A percentile compares a stretch with the other conserved stretches of the same genome.
These are phyloP conservation scores for Sclerotiophoma versabilis DNA, from an alignment of 2,329 filamentous ascomycete species.

Conservation along the genomic window DNA sequence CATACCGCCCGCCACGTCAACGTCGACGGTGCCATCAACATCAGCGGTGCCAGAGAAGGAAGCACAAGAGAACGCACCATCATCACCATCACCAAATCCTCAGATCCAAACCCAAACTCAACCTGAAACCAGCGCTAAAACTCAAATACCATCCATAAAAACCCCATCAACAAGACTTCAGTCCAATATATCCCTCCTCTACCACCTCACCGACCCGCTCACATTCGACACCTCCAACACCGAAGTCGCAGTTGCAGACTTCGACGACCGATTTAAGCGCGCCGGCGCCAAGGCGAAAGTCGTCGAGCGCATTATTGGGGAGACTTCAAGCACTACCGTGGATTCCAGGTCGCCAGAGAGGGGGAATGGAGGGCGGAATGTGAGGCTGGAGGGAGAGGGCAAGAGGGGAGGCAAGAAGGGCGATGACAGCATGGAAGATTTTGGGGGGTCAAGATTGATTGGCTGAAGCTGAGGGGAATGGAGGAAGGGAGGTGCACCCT, in stretches of 20 bases:
- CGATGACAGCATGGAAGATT: slow-evolving; percentile 46
- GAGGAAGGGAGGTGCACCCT: no score
- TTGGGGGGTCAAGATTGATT: slow-evolving; percentile 37
- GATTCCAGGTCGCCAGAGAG: slow-evolving; percentile 45
- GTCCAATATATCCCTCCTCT: slow-evolving; percentile 78
- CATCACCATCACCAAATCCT: no score
- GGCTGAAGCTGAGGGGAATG: neutral
- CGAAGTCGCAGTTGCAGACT: slow-evolving; percentile 88
- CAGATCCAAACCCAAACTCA: no score
- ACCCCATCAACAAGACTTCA: slow-evolving; percentile 63
- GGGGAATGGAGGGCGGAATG: slow-evolving; percentile 14
- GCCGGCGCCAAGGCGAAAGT: slow-evolving; percentile 85
- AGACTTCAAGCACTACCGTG: slow-evolving; percentile 8
- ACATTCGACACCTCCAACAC: slow-evolving; percentile 82
- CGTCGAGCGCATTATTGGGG: slow-evolving; percentile 73
- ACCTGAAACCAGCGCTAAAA: no score
- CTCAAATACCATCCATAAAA: no score
- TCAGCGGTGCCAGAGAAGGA: neutral
- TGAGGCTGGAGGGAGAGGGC: slow-evolving; percentile 25
- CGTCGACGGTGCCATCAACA: neutral
- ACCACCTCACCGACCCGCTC: slow-evolving; percentile 78
- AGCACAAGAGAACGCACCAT: no score
- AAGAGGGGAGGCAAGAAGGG: slow-evolving; percentile 26
- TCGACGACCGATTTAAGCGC: slow-evolving; percentile 86
- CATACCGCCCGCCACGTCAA: slow-evolving; percentile 48